These are phyloP conservation scores for Phialophora verrucosa DNA, from an alignment of 2,329 filamentous ascomycete species.

Conservation along the genomic window DNA sequence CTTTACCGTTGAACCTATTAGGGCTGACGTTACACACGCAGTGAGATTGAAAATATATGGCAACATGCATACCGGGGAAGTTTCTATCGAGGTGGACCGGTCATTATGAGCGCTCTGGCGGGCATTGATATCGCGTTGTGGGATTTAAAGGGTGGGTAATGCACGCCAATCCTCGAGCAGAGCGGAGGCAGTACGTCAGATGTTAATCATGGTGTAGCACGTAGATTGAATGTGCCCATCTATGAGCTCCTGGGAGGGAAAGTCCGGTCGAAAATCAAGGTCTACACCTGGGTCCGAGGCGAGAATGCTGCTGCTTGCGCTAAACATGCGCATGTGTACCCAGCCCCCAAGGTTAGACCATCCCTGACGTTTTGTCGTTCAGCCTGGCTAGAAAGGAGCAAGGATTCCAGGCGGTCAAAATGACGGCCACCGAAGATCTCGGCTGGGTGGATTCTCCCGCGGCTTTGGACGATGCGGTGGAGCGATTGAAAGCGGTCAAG, in stretches of 20 bases:
- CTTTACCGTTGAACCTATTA: constrained; percentile 7
- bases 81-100: constrained; percentile 19
- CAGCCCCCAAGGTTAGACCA: constrained; percentile 5
- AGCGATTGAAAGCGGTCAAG: constrained; percentile 19
- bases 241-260: constrained; percentile 14
- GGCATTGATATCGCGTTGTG: constrained; percentile 17
- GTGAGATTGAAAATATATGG: constrained; percentile 19
- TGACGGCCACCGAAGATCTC: constrained; percentile 18
- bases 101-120: constrained; percentile 18
- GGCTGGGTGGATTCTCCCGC: constrained; percentile 18
- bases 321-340: constrained; percentile 12
- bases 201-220: constrained; percentile 13
- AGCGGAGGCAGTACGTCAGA: constrained; percentile 9
- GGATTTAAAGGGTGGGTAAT: constrained; percentile 13
- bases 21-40: constrained; percentile 11
- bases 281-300: constrained; percentile 19
- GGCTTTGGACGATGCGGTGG: constrained; percentile 16
- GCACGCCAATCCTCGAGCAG: constrained; percentile 11
- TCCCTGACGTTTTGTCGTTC: constrained; percentile 14
- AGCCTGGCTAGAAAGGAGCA: constrained; percentile 15
- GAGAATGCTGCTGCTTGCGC: constrained; percentile 16
- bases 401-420: constrained; percentile 15
- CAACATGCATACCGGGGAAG: constrained; percentile 18
- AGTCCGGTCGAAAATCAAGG: constrained; percentile 19
- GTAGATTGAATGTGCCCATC: constrained; percentile 17